These are phyloP conservation scores for Aspergillus ostianus DNA, from an alignment of 495 filamentous ascomycete genomes.

Conservation along the genomic window DNA sequence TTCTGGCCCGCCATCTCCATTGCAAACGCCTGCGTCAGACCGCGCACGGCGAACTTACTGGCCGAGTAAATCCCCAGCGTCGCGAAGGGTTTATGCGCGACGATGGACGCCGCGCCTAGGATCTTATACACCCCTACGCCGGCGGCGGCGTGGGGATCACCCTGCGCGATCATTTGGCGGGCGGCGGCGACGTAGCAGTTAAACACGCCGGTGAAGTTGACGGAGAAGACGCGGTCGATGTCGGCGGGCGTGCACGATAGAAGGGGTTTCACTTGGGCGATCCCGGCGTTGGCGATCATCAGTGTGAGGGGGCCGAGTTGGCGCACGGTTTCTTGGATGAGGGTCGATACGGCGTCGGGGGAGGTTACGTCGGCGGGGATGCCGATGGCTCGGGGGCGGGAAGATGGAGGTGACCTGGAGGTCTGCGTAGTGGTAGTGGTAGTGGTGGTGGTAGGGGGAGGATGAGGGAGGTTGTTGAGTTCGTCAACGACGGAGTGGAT, in stretches of 20 bases:
- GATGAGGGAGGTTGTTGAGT: constrained; percentile 33
- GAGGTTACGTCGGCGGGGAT: constrained; percentile 53
- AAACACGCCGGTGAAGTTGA: constrained; percentile 66
- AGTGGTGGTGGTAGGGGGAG: too few species aligned
- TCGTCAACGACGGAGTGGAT: constrained; percentile 51
- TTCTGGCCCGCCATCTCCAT: constrained; percentile 55
- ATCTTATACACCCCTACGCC: constrained; percentile 51
- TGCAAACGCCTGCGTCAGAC: constrained; percentile 56
- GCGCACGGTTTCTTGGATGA: constrained; percentile 46
- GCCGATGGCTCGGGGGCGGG: constrained; percentile 39
- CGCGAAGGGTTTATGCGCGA: constrained; percentile 52
- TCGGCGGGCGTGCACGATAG: constrained; percentile 59
- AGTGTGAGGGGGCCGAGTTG: constrained; percentile 50
- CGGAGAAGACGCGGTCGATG: constrained; percentile 47
- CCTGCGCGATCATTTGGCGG: constrained; percentile 55
- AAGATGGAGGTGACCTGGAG: neutral
- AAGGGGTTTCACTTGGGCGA: constrained; percentile 63
- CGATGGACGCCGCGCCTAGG: constrained; percentile 54
- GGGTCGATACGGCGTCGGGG: constrained; percentile 42
- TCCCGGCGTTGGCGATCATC: constrained; percentile 48
- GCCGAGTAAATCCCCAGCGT: constrained; percentile 55
- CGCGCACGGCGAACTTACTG: constrained; percentile 60
- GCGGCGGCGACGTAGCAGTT: constrained; percentile 67
- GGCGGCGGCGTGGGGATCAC: constrained; percentile 15
- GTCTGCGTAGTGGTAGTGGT: too few species aligned